Percentiles rank a stretch among this genome's conserved stretches.
phyloP scores from a whole-genome alignment of 2,329 filamentous ascomycete genomes.

The Eutypella sp. region DNA sequence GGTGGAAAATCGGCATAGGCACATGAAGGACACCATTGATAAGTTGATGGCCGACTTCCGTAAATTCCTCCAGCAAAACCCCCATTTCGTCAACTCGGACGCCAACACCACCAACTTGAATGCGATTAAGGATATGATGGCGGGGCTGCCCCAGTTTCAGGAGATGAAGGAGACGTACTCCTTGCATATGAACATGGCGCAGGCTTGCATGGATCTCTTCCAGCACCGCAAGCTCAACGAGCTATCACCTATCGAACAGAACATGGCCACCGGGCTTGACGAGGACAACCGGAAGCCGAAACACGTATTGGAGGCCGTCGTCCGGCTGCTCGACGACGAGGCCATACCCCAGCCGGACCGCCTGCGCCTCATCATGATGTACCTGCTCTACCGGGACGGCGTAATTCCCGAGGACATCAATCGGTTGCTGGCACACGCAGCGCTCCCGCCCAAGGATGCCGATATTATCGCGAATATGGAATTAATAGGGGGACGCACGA shows the following conservation, averaged over 20 bases:
- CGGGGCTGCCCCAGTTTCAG: constrained; percentile 87
- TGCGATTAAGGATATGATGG: constrained; percentile 95
- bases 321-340: constrained; percentile 83
- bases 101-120: constrained; percentile 72
- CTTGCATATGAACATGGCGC: constrained; percentile 90
- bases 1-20: constrained; percentile 88
- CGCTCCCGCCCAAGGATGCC: constrained; percentile 68
- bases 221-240: constrained; percentile 80
- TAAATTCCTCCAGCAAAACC: constrained; percentile 84
- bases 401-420: constrained; percentile 78
- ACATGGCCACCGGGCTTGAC: constrained; percentile 83
- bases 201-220: constrained; percentile 94
- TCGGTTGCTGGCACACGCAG: constrained; percentile 77
- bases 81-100: constrained; percentile 77
- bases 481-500: constrained; percentile 70
- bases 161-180: constrained; percentile 95
- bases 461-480: constrained; percentile 74
- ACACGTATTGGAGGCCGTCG: constrained; percentile 78
- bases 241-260: constrained; percentile 84
- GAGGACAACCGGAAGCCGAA: constrained; percentile 91
- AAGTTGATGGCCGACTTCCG: constrained; percentile 90
- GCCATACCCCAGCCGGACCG: constrained; percentile 67
- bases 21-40: constrained; percentile 98
- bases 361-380: constrained; percentile 78
- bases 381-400: constrained; percentile 80